Conservation (phyloP, 2,329 filamentous ascomycete genomes). For the Fusarium illudens region DNA sequence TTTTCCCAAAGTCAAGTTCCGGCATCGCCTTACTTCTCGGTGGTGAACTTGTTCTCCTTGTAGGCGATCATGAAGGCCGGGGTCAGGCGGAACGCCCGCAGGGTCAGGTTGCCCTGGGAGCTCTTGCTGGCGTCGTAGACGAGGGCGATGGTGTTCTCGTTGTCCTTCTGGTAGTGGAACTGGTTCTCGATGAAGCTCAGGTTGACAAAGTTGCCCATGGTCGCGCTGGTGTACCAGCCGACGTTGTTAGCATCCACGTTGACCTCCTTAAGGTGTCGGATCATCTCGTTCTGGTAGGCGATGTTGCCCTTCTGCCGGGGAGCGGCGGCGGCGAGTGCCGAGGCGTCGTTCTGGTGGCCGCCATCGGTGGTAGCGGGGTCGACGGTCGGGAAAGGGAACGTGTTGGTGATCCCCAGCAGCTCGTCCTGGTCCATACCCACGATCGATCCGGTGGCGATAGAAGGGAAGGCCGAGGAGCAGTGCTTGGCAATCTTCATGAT, state of each 20-base stretch:
- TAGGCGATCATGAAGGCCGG: conserved; percentile 86
- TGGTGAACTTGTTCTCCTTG: conserved; percentile 98
- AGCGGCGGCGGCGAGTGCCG: conserved; percentile 82
- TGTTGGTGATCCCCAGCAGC: conserved; percentile 90
- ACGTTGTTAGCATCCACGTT: conserved; percentile 98
- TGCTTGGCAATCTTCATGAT: conserved; percentile 99
- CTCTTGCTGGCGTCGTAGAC: conserved; percentile 97
- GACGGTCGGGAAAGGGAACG: conserved; percentile 89
- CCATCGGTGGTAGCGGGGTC: conserved; percentile 74
- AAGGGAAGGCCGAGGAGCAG: conserved; percentile 87
- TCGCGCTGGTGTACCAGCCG: conserved; percentile 98
- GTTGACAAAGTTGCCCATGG: conserved; percentile 99
- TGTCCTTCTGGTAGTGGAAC: conserved; percentile 95
- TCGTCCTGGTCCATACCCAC: conserved; percentile 91
- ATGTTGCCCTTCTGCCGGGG: conserved; percentile 92
- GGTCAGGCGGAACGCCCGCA: conserved; percentile 93
- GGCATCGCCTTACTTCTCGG: conserved; percentile 75
- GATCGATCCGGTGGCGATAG: conserved; percentile 86
- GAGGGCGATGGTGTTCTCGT: conserved; percentile 85
- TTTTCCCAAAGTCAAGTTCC: background rate
- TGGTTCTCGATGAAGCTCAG: conserved; percentile 97
- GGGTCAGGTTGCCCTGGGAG: conserved; percentile 87
- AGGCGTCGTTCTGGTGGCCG: conserved; percentile 78
- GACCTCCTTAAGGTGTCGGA: conserved; percentile 93
- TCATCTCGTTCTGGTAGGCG: conserved; percentile 94